These are phyloP conservation scores for Thozetella sp. DNA, from an alignment of 495 filamentous ascomycete species.

Conservation along the genomic window DNA sequence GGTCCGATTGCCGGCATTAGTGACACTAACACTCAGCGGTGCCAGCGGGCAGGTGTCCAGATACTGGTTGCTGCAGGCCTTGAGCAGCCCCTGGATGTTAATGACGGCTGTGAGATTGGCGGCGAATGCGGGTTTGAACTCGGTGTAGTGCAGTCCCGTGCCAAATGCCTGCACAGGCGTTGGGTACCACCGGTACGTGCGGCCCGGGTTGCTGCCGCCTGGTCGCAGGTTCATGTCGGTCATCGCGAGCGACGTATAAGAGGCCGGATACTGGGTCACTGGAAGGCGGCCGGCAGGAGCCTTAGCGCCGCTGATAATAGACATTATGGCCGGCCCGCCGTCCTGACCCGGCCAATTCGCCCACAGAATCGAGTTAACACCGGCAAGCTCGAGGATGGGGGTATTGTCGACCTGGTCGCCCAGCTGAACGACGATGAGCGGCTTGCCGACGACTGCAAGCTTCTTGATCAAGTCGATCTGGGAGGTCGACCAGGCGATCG, in stretches of 20 bases:
- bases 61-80: slow-evolving; percentile 28
- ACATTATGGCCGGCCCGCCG: slow-evolving; percentile 47
- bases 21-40: slow-evolving; percentile 31
- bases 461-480: slow-evolving; percentile 34
- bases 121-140: slow-evolving; percentile 42
- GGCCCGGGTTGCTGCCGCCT: slow-evolving; percentile 27
- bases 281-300: slow-evolving; percentile 60
- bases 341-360: slow-evolving; percentile 56
- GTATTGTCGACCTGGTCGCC: slow-evolving; percentile 59
- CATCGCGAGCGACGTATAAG: slow-evolving; percentile 34
- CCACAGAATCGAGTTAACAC: slow-evolving; percentile 52
- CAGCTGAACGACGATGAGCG: slow-evolving; percentile 36
- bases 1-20: slow-evolving; percentile 52
- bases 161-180: slow-evolving; percentile 42
- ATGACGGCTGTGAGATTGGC: slow-evolving; percentile 17
- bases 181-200: slow-evolving; percentile 42
- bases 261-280: slow-evolving; percentile 49
- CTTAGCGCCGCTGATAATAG: slow-evolving; percentile 48
- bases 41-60: slow-evolving; percentile 44
- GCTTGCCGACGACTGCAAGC: slow-evolving; percentile 29
- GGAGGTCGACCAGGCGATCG: slow-evolving; percentile 34
- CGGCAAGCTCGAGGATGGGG: slow-evolving; percentile 42
- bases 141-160: slow-evolving; percentile 43
- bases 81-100: slow-evolving; percentile 19
- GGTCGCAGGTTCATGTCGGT: slow-evolving; percentile 41